A percentile compares a stretch with the other conserved stretches of the same genome.
Conservation (phyloP, 805 yeast species). For the Barnettozyma botsteinii region DNA sequence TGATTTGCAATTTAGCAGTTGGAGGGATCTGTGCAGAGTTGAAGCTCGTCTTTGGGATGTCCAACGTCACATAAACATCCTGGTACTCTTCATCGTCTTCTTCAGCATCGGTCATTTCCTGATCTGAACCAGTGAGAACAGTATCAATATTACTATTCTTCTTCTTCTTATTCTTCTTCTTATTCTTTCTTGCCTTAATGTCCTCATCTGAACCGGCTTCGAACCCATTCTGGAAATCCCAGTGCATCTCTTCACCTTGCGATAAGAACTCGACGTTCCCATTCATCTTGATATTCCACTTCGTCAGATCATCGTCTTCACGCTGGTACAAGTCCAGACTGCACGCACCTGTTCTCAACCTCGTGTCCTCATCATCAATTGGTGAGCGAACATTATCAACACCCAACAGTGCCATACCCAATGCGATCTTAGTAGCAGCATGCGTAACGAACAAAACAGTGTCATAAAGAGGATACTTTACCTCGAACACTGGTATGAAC, state of each 20-base stretch:
- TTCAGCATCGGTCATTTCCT: background rate
- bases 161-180: slow-evolving; percentile 9
- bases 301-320: slow-evolving; percentile 21
- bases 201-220: slow-evolving; percentile 93
- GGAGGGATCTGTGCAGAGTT: slow-evolving; percentile 29
- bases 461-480: slow-evolving; percentile 51
- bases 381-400: slow-evolving; percentile 45
- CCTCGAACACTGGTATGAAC: slow-evolving; percentile 55
- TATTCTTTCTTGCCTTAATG: slow-evolving; percentile 46
- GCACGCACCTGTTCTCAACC: slow-evolving; percentile 75
- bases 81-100: slow-evolving; percentile 32
- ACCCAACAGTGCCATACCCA: slow-evolving; percentile 71
- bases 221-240: slow-evolving; percentile 72
- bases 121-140: background rate
- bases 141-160: slow-evolving; percentile 1
- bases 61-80: slow-evolving; percentile 50
- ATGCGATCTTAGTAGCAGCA: slow-evolving; percentile 87
- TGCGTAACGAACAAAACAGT: slow-evolving; percentile 76
- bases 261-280: slow-evolving; percentile 69
- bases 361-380: slow-evolving; percentile 40
- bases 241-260: slow-evolving; percentile 87
- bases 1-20: slow-evolving; percentile 41
- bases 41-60: slow-evolving; percentile 37
- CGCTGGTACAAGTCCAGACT: slow-evolving; percentile 61
- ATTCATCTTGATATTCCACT: slow-evolving; percentile 62